Conservation (phyloP, 108 stramenopile genomes). For the Cylindrotheca closterium region DNA sequence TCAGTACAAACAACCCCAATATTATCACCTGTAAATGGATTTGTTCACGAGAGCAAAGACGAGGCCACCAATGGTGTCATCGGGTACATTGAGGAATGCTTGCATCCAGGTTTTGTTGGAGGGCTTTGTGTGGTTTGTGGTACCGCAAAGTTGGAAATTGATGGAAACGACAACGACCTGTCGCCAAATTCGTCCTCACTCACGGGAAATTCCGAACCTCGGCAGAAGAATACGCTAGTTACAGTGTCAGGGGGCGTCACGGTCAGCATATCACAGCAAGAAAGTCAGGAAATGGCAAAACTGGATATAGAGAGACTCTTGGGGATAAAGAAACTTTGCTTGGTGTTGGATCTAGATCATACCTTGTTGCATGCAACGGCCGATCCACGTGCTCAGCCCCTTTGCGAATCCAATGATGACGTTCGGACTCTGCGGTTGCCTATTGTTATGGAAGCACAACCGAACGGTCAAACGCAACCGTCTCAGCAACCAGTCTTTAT, state of each 20-base stretch:
- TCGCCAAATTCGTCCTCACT: background rate
- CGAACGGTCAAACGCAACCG: constrained; percentile 6
- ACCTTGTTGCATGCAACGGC: constrained; percentile 87
- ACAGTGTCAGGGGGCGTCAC: constrained; percentile 79
- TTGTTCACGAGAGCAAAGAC: constrained; percentile 1
- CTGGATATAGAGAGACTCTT: constrained; percentile 45
- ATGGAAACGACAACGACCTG: constrained; percentile 5
- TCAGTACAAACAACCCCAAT: constrained; percentile 9
- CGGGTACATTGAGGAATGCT: constrained; percentile 65
- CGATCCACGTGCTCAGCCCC: constrained; percentile 61
- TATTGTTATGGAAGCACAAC: constrained; percentile 31
- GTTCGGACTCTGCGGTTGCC: constrained; percentile 72
- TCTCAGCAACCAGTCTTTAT: constrained; percentile 15
- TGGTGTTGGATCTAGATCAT: constrained; percentile 90
- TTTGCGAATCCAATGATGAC: constrained; percentile 41
- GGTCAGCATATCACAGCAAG: constrained; percentile 60
- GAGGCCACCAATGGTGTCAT: constrained; percentile 11
- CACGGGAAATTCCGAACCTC: background rate
- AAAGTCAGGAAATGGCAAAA: constrained; percentile 62
- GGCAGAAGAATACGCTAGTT: constrained; percentile 31
- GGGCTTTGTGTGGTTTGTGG: constrained; percentile 81
- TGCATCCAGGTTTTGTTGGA: constrained; percentile 71
- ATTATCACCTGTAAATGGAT: constrained; percentile 26
- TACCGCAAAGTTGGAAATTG: constrained; percentile 5
- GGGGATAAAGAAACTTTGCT: constrained; percentile 48